Evolutionary conservation across 1,139 yeast species (phyloP).

Genomic region (Dujonia santamariae): DNA sequence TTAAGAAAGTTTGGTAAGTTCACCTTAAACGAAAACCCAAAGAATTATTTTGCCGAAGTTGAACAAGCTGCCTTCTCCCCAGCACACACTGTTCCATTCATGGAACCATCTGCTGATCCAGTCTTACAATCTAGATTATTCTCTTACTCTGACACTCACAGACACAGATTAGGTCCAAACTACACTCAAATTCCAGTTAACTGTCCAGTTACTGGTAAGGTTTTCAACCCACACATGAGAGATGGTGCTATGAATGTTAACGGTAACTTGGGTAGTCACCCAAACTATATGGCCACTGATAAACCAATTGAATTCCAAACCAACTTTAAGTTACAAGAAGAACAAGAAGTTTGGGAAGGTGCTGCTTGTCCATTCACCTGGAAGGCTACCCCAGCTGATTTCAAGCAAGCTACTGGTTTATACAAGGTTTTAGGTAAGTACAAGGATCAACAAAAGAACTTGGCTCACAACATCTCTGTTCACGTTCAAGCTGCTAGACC

Average conservation of each 20-base stretch:
- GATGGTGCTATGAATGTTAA: constrained; percentile 86
- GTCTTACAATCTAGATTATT: constrained; percentile 82
- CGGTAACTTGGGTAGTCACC: constrained; percentile 81
- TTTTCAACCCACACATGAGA: constrained; percentile 65
- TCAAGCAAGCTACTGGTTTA: constrained; percentile 66
- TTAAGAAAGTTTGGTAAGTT: constrained; percentile 71
- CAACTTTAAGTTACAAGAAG: constrained; percentile 42
- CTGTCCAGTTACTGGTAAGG: constrained; percentile 53
- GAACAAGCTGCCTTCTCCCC: constrained; percentile 86
- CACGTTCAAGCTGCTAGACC: constrained; percentile 72
- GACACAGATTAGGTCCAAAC: constrained; percentile 61
- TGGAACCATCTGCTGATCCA: constrained; percentile 85
- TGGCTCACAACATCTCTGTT: constrained; percentile 80
- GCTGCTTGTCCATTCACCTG: constrained; percentile 89
- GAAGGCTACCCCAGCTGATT: constrained; percentile 68
- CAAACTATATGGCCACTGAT: constrained; percentile 69
- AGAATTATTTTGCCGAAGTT: constrained; percentile 77
- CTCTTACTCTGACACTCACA: constrained; percentile 83
- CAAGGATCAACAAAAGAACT: constrained; percentile 75
- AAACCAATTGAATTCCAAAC: constrained; percentile 48
- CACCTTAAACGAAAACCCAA: constrained; percentile 67
- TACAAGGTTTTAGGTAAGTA: constrained; percentile 71
- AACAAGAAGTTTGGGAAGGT: constrained; percentile 87
- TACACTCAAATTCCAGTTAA: constrained; percentile 73
- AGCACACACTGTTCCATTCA: constrained; percentile 78